Base-by-base conservation (phyloP, 768 basidiomycete species). In the Cytidiella melzeri region DNA sequence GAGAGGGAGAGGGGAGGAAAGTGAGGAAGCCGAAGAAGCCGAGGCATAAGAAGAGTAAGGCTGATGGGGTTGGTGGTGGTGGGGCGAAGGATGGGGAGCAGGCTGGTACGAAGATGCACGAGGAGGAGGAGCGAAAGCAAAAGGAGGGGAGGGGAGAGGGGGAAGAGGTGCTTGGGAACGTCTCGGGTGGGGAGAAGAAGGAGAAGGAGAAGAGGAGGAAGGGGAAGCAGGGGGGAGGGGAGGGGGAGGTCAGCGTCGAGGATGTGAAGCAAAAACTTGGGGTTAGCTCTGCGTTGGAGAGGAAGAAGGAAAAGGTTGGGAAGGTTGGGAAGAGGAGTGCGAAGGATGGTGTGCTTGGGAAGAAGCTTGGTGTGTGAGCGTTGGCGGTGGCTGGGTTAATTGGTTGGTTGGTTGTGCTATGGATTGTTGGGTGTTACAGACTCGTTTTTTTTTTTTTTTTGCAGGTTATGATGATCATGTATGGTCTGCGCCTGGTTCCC, bases 341-440 rank as follows among this genome's bases (percentile, higher is more conserved):
- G 30, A 85, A 85, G 69, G 69, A 72, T 51, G 65, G 62, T 38
- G 53, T 83, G 46, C 62, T 82, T 30, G 81, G 81, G 30, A 81
- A 71, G 60, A 81, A 76, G 62, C 30, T 7, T 34, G 30, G 15
- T 7, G 30, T 7, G 9, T 34, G 30, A 15, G 30, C 11, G 40
- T 41, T 13, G 13, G 45, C 5, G 10, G 6, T 47, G 28, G 12
- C 21, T 11, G 5, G 15, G 19, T 43, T 23, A 19, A 20, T 19
- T 50, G 23, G 38, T 48, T 41, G 30, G 12, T 38, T 47, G 18
- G 4, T 36, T 25, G 11, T 9, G 20, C 34, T 12, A 13, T 39
- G 6, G 40, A 12, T 23, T 40, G n/a, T n/a, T n/a, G n/a, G n/a
- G n/a, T n/a, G n/a, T n/a, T n/a, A n/a, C n/a, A n/a, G n/a, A n/a